Conservation (phyloP, 164 flowering plant genomes). For the Piper betle region DNA sequence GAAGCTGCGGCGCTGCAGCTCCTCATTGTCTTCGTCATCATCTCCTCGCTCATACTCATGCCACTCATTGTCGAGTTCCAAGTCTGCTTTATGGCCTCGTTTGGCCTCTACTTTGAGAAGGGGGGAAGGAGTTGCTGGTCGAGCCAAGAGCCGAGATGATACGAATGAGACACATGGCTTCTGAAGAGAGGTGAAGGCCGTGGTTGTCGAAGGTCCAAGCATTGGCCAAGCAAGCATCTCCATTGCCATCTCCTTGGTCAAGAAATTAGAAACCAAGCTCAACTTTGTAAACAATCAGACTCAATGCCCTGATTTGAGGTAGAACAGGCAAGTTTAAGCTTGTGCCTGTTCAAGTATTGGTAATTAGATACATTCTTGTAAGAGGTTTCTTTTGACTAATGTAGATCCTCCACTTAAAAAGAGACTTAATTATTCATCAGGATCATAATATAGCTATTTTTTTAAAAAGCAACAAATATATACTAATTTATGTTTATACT, state of each 20-base stretch:
- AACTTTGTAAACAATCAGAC: too few species aligned
- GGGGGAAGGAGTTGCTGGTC: background rate
- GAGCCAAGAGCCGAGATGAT: background rate
- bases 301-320: background rate
- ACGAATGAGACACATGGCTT: background rate
- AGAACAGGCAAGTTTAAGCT: background rate
- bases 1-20: too few species aligned
- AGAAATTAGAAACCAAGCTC: too few species aligned
- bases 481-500: too few species aligned
- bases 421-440: too few species aligned
- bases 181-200: background rate
- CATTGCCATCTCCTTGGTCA: background rate
- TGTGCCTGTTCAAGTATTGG: too few species aligned
- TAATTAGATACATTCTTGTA: too few species aligned
- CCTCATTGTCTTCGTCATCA: background rate
- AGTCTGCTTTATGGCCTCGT: background rate
- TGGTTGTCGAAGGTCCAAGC: background rate
- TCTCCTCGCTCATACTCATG: background rate
- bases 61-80: background rate
- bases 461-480: too few species aligned
- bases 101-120: background rate
- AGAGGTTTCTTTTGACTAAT: too few species aligned
- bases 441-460: too few species aligned
- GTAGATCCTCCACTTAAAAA: too few species aligned
- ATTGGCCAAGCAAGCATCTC: background rate